These are phyloP conservation scores for Lupinus albus DNA, from an alignment of 306 rosid species.

Conservation along the genomic window DNA sequence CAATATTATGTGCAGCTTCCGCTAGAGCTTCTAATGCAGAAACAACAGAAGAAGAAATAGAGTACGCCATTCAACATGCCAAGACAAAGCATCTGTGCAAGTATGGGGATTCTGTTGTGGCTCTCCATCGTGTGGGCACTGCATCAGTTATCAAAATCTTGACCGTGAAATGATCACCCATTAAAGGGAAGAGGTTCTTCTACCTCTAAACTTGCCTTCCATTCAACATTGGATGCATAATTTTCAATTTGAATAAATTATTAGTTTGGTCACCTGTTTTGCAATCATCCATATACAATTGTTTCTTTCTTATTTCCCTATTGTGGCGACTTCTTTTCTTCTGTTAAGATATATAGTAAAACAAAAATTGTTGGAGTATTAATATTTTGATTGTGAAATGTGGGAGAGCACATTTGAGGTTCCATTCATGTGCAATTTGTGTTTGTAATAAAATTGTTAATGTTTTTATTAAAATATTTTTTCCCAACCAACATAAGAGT, in stretches of 20 bases:
- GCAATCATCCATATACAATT: neutral
- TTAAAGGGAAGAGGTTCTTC: slow-evolving; percentile 8
- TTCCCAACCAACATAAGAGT: too few species aligned
- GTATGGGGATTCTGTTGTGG: slow-evolving; percentile 90
- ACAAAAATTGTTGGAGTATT: neutral
- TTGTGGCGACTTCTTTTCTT: slow-evolving; percentile 9
- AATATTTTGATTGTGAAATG: slow-evolving; percentile 3
- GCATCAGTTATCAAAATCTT: slow-evolving; percentile 93
- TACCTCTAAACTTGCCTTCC: slow-evolving; percentile 23
- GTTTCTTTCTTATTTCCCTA: slow-evolving; percentile 20
- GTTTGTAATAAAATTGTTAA: too few species aligned
- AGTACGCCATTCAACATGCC: slow-evolving; percentile 77
- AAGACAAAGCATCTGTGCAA: slow-evolving; percentile 79
- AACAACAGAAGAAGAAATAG: slow-evolving; percentile 90
- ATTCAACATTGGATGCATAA: slow-evolving; percentile 21
- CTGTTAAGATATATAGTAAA: slow-evolving; percentile 28
- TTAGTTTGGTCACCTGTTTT: neutral
- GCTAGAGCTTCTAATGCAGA: slow-evolving; percentile 89
- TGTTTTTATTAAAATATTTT: too few species aligned
- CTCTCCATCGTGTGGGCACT: slow-evolving; percentile 84
- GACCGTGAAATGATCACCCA: slow-evolving; percentile 80
- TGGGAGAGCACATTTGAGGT: too few species aligned
- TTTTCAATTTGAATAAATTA: slow-evolving; percentile 4
- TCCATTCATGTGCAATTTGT: too few species aligned
- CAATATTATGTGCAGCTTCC: slow-evolving; percentile 82